Conservation (phyloP, 1,139 yeast genomes). For the Yamadazyma pseudoaaseri region DNA sequence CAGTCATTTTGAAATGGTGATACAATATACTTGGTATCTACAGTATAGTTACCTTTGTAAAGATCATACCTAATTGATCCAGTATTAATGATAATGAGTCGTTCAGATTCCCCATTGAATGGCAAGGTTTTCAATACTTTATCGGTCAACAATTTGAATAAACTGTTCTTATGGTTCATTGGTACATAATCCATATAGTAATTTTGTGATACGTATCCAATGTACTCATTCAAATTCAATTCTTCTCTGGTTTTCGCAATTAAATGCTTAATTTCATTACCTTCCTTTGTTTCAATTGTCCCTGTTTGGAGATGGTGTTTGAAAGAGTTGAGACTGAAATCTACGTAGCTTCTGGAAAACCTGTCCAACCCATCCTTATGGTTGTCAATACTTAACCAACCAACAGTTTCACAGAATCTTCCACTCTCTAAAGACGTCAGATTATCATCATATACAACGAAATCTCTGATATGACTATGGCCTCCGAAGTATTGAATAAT, state of each 20-base stretch:
- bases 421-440: conserved; percentile 88
- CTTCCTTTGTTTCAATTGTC: conserved; percentile 49
- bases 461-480: conserved; percentile 91
- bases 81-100: conserved; percentile 74
- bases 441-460: conserved; percentile 59
- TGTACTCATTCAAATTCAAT: conserved; percentile 53
- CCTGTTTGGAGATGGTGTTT: conserved; percentile 46
- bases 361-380: conserved; percentile 9
- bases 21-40: conserved; percentile 77
- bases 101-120: conserved; percentile 26
- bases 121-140: conserved; percentile 59
- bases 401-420: conserved; percentile 87
- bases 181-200: conserved; percentile 74
- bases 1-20: conserved; percentile 86
- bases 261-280: conserved; percentile 44
- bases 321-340: conserved; percentile 73
- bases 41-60: conserved; percentile 80
- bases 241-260: conserved; percentile 46
- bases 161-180: conserved; percentile 54
- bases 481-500: conserved; percentile 91
- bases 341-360: conserved; percentile 69
- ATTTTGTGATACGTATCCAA: conserved; percentile 63
- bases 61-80: conserved; percentile 90
- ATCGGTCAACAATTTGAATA: conserved; percentile 60
- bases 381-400: conserved; percentile 69